A percentile compares a stretch with the other conserved stretches of the same genome.
These are phyloP conservation scores for Flueggea neowawraea DNA, from an alignment of 441 rosid species.

Conservation along the genomic window DNA sequence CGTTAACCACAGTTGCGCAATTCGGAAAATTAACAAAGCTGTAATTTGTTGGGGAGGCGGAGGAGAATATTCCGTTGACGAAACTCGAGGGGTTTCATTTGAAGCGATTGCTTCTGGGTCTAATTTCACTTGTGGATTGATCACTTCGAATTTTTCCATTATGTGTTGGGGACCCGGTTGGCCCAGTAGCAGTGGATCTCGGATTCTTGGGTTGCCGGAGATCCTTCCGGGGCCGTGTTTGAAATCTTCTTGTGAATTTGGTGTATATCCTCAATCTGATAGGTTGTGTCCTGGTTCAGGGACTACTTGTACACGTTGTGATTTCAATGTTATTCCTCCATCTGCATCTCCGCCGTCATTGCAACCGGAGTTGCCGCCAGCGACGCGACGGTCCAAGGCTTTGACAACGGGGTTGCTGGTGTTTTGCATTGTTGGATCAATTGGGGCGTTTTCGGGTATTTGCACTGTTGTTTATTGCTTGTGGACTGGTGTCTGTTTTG, in stretches of 20 bases:
- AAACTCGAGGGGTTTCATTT: constrained; percentile 32
- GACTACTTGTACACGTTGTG: constrained; percentile 49
- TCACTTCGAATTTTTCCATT: constrained; percentile 39
- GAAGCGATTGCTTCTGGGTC: constrained; percentile 70
- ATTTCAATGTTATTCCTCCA: constrained; percentile 1
- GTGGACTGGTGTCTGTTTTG: constrained; percentile 66
- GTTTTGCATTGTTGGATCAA: constrained; percentile 65
- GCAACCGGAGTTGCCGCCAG: constrained; percentile 3
- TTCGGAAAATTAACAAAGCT: constrained; percentile 28
- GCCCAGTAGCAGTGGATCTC: constrained; percentile 17
- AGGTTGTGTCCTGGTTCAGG: constrained; percentile 58
- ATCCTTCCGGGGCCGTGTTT: constrained; percentile 81
- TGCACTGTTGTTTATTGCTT: constrained; percentile 62
- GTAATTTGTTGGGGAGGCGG: constrained; percentile 84
- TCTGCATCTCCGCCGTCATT: constrained; percentile 10
- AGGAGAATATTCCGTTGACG: constrained; percentile 30
- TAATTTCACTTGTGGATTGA: constrained; percentile 68
- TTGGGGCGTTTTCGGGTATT: constrained; percentile 59
- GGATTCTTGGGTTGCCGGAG: constrained; percentile 32
- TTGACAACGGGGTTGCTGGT: constrained; percentile 54
- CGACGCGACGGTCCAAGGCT: constrained; percentile 24
- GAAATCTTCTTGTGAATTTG: constrained; percentile 42
- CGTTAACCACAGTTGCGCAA: constrained; percentile 58
- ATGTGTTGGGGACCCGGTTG: constrained; percentile 79
- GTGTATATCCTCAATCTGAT: constrained; percentile 45